A percentile compares a stretch with the other conserved stretches of the same genome.
phyloP scores from a whole-genome alignment of 805 yeast genomes.

The Middelhovenomyces tepae region DNA sequence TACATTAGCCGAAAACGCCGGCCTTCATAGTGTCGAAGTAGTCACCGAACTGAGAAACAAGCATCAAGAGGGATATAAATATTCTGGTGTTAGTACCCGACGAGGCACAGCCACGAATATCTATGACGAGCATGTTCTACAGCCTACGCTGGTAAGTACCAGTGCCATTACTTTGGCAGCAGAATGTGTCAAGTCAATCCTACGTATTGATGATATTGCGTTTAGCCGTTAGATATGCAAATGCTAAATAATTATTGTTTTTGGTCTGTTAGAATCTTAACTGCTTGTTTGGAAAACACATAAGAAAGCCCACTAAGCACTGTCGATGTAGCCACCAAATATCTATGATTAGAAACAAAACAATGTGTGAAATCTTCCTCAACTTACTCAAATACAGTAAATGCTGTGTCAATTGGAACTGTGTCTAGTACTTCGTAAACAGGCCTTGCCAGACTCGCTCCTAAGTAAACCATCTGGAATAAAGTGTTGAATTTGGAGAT shows the following conservation, averaged over 20 bases:
- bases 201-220: slow-evolving; percentile 95
- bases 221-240: slow-evolving; percentile 56
- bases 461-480: slow-evolving; percentile 86
- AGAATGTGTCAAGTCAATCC: slow-evolving; percentile 90
- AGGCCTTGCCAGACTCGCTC: slow-evolving; percentile 48
- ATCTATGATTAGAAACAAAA: slow-evolving; percentile 12
- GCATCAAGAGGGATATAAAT: slow-evolving; percentile 82
- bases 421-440: slow-evolving; percentile 28
- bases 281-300: slow-evolving; percentile 59
- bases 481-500: slow-evolving; percentile 86
- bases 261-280: slow-evolving; percentile 36
- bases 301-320: slow-evolving; percentile 71
- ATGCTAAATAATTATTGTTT: slow-evolving; percentile 9
- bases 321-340: slow-evolving; percentile 62
- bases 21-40: slow-evolving; percentile 81
- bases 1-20: slow-evolving; percentile 92
- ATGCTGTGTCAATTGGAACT: slow-evolving; percentile 20
- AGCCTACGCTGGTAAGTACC: slow-evolving; percentile 90
- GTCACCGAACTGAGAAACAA: slow-evolving; percentile 86
- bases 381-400: slow-evolving; percentile 17
- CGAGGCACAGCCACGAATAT: slow-evolving; percentile 90
- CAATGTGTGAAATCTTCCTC: slow-evolving; percentile 6
- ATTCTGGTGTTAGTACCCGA: slow-evolving; percentile 94
- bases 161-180: slow-evolving; percentile 92
- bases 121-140: slow-evolving; percentile 87